Base-by-base conservation (phyloP, 164 flowering plant species). In the Dillenia turbinata region DNA sequence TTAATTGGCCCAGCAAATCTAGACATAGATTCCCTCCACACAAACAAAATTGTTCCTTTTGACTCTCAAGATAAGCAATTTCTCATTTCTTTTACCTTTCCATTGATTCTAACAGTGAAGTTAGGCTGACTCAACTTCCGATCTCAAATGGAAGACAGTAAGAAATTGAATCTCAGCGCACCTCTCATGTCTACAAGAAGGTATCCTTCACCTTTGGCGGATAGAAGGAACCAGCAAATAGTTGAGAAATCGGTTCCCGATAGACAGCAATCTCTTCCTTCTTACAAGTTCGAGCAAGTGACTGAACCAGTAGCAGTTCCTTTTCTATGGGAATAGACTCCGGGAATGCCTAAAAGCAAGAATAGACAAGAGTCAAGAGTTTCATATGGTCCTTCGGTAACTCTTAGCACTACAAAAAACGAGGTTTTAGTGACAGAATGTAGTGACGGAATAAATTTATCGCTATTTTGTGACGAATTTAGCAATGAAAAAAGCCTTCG, bases 241-340 rank as follows among this genome's bases (percentile, higher is more conserved):
- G 10, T 12, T 11, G 69, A 63, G 48, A 64, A 54, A 5, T 53
- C 67, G 6, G 49, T 3, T 6, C 56, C 67, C 22, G 54, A 16
- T 33, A 67, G 75, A 33, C 67, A 63, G 44, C 58, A 47, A 10
- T 62, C 66, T 47, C 63, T 65, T 15, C 74, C 73, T 9, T 17
- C 52, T 9, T 44, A 50, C 26, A 65, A 56, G 40, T 33, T 57
- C 47, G 79, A 70, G 2, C 79, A 82, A 57, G 79, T 77, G 10
- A 75, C 77, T 2, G 69, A 84, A 65, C 84, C 87, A 24, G 85
- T 62, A 47, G 71, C 86, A 4, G 85, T 85, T 47, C 90, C 97
- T 44, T 93, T 93, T 62, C 0, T 63, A 46, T 90, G 97, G 97
- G 91, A 86, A 70, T 77, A 80, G 49, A 74, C 63, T 44, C 86